A percentile compares a stretch with the other conserved stretches of the same genome.
These are phyloP conservation scores for Haplosporangium gracile DNA, from an alignment of 192 early-diverging fungal species.

Conservation along the genomic window DNA sequence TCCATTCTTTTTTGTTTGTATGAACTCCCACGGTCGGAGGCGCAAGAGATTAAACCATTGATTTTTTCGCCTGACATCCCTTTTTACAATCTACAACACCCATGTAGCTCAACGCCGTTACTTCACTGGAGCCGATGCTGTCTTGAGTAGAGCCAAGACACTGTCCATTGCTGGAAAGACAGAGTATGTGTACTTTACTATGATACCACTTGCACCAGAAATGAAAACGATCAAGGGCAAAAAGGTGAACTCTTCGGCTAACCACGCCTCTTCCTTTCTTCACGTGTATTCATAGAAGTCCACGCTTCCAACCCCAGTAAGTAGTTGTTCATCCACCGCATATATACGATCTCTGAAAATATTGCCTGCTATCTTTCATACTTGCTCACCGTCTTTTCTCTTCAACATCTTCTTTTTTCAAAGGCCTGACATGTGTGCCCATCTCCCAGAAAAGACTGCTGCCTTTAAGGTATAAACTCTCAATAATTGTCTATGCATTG, in stretches of 20 bases:
- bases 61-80: background rate
- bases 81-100: background rate
- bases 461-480: constrained; percentile 24
- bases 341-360: too few species aligned
- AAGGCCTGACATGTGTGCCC: constrained; percentile 25
- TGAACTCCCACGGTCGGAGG: background rate
- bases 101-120: constrained; percentile 10
- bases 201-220: background rate
- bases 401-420: background rate
- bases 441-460: constrained; percentile 30
- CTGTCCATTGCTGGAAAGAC: constrained; percentile 1
- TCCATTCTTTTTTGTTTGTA: background rate
- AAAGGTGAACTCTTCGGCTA: background rate
- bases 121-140: constrained; percentile 10
- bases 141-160: background rate
- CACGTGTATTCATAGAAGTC: constrained; percentile 8
- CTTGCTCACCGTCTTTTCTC: background rate
- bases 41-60: background rate
- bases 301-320: constrained; percentile 28
- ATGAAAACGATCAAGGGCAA: background rate
- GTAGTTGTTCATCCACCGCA: background rate
- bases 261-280: background rate
- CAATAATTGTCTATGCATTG: too few species aligned
- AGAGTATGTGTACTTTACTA: background rate
- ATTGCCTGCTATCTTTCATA: background rate